Conservation (phyloP, 192 early-diverging fungal species). For the Jimgerdemannia lactiflua region DNA sequence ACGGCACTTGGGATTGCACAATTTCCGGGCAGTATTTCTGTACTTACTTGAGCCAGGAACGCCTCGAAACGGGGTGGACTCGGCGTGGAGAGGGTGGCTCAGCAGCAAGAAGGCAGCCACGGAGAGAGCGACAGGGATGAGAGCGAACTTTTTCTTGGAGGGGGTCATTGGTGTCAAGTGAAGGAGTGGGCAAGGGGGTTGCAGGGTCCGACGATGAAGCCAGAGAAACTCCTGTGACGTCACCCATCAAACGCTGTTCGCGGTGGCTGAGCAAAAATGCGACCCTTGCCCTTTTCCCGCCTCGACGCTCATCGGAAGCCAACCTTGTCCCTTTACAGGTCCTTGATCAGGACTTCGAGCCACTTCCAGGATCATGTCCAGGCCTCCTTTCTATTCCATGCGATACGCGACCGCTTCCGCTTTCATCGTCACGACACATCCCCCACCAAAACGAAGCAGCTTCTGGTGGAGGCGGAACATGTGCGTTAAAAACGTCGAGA, state of each 20-base stretch:
- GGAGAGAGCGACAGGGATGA: not conserved
- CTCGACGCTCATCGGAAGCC: no score
- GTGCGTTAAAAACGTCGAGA: no score
- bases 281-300: no score
- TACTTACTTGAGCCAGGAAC: constrained; percentile 1
- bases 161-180: not conserved
- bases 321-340: no score
- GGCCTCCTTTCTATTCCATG: no score
- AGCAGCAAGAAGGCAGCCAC: not conserved
- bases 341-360: no score
- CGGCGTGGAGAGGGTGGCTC: not conserved
- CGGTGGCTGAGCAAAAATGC: no score
- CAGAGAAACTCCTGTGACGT: not conserved
- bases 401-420: no score
- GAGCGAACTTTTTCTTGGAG: not conserved
- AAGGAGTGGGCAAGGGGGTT: not conserved
- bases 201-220: not conserved
- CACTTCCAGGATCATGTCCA: no score
- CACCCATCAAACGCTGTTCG: not conserved
- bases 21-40: not conserved
- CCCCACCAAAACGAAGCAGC: no score
- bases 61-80: not conserved
- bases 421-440: no score
- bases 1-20: not conserved
- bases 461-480: no score